Evolutionary conservation across 2,329 filamentous ascomycete species (phyloP), one percentile per base, ranked within the genome.

Genomic region (Penicillium sp.): DNA sequence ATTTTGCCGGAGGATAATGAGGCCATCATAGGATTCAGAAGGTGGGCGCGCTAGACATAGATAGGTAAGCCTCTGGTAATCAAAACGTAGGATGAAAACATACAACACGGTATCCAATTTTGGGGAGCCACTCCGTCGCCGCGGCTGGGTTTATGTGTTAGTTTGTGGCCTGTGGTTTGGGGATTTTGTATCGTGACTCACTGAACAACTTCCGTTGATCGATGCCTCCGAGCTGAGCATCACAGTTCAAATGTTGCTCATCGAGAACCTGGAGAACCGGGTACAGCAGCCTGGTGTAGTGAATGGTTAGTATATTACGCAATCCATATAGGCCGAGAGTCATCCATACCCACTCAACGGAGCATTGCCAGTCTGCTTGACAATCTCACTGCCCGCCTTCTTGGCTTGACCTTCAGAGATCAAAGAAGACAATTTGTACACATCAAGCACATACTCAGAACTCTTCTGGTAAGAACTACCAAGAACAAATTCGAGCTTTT

Each of bases 321-420:
- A n/a, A 44, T 16, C 23, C 41, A n/a, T 44, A 27, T 44, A 33
- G 41, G 8, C 25, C 23, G 23, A 44, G 39, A 25, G 40, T 15
- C 4, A 43, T 44, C 16, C 23, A 44, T 44, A 44, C 41, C 41
- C 41, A 27, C 41, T 44, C 23, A 44, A 27, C 9, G 41, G 41
- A 27, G 88, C 84, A 68, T 93, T 92, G 55, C 85, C 84, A 4
- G 88, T 86, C 79, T 97, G 92, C 82, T 97, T 97, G 64, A 99
- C 93, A 8, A 97, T 86, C 76, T 97, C 94, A 2, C 91, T 90
- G 39, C 93, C 93, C 0, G 93, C 92, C 76, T 91, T 94, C 76
- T 92, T 91, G 16, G 92, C 91, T 69, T 94, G 87, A 70, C 92
- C 86, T 76, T 92, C 86, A 3, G 67, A 66, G 5, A 65, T 58